These are phyloP conservation scores for Colletotrichum destructivum DNA, from an alignment of 2,329 filamentous ascomycete species.

Conservation along the genomic window DNA sequence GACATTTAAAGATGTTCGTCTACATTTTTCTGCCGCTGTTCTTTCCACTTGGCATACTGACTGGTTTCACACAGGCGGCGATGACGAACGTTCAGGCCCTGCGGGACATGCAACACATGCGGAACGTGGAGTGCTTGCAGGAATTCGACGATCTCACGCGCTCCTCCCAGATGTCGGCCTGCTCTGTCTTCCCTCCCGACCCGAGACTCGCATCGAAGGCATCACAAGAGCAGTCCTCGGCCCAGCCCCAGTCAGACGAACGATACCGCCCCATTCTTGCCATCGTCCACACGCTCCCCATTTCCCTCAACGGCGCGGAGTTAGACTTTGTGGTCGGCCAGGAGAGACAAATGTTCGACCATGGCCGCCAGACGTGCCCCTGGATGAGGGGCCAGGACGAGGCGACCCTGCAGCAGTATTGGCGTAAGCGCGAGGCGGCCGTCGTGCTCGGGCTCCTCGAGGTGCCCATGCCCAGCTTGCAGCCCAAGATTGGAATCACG, in stretches of 20 bases:
- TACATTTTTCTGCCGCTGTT: not conserved
- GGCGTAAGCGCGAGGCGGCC: constrained; percentile 23
- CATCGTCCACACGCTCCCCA: not conserved
- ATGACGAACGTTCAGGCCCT: not conserved
- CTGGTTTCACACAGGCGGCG: not conserved
- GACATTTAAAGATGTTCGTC: not conserved
- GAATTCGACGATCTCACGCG: not conserved
- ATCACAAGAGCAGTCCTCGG: not conserved
- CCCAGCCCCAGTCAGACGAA: not conserved
- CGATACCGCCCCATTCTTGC: not conserved
- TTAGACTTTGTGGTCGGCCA: not conserved
- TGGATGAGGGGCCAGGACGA: constrained; percentile 21
- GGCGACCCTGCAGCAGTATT: constrained; percentile 20
- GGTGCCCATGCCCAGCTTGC: constrained; percentile 12
- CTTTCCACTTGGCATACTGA: not conserved
- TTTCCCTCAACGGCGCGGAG: not conserved
- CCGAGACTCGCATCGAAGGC: not conserved
- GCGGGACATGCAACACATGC: too few species aligned
- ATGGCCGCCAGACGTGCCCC: not conserved
- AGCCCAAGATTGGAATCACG: not conserved
- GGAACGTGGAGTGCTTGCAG: too few species aligned
- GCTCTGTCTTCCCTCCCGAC: not conserved
- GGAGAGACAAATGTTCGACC: constrained; percentile 16
- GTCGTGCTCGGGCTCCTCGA: constrained; percentile 42
- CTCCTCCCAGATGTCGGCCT: not conserved